Conservation (phyloP, 495 filamentous ascomycete genomes). For the Aspergillus asperescens region DNA sequence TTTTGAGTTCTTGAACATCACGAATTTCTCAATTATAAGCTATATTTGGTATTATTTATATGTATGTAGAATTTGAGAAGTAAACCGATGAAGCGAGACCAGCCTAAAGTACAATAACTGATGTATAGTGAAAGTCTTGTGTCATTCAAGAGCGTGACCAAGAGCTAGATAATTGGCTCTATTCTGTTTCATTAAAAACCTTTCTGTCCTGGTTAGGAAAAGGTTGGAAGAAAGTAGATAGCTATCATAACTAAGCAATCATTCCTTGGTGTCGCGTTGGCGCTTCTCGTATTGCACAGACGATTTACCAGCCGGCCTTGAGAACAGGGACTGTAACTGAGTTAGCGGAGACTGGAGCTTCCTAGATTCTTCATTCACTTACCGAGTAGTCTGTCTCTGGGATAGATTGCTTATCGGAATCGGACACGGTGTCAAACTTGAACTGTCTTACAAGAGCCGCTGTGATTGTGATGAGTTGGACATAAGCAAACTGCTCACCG, state of each 20-base stretch:
- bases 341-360: conserved; percentile 11
- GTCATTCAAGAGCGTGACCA: neutral
- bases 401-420: conserved; percentile 20
- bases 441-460: conserved; percentile 45
- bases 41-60: conserved; percentile 7
- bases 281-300: conserved; percentile 42
- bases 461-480: conserved; percentile 45
- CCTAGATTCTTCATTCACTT: conserved; percentile 9
- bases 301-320: conserved; percentile 42
- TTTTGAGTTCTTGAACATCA: too few species aligned
- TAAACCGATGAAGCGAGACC: neutral
- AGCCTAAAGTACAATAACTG: conserved; percentile 12
- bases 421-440: conserved; percentile 34
- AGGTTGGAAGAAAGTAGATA: neutral
- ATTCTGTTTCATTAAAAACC: conserved; percentile 4
- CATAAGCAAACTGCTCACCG: conserved; percentile 53
- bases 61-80: neutral
- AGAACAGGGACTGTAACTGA: conserved; percentile 42
- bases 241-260: conserved; percentile 2
- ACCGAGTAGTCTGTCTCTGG: conserved; percentile 50
- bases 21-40: conserved; percentile 18
- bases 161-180: neutral
- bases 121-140: conserved; percentile 1
- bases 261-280: conserved; percentile 24
- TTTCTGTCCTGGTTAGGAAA: neutral